phyloP scores from a whole-genome alignment of 2,329 filamentous ascomycete genomes.

The Fusarium concolor region DNA sequence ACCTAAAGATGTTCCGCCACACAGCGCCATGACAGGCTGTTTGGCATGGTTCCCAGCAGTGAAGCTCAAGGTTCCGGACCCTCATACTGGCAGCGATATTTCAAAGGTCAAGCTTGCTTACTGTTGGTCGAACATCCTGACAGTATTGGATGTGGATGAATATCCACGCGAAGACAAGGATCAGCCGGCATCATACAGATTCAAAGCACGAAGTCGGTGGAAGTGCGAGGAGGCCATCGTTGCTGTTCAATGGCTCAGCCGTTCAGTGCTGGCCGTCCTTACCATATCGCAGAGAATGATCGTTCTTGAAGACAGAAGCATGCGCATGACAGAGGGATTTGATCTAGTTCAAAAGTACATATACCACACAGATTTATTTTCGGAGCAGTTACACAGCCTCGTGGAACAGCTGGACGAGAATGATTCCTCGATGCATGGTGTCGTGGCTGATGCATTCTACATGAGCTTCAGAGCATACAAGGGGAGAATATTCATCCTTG shows the following conservation, averaged over 20 bases:
- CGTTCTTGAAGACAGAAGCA: constrained; percentile 87
- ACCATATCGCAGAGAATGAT: constrained; percentile 95
- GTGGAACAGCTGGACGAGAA: constrained; percentile 91
- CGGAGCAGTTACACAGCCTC: constrained; percentile 82
- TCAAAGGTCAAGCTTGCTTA: constrained; percentile 92
- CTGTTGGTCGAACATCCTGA: constrained; percentile 98
- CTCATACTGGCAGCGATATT: constrained; percentile 72
- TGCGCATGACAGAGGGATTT: constrained; percentile 94
- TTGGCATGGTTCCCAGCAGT: constrained; percentile 98
- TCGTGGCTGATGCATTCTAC: constrained; percentile 96
- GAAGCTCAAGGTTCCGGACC: constrained; percentile 82
- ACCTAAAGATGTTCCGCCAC: constrained; percentile 89
- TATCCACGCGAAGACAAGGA: constrained; percentile 75
- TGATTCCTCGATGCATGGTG: constrained; percentile 90
- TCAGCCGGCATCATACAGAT: constrained; percentile 81
- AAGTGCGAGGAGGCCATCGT: constrained; percentile 95
- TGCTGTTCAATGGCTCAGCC: constrained; percentile 94
- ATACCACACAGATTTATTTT: constrained; percentile 91
- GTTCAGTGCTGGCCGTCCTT: constrained; percentile 89
- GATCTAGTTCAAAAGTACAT: constrained; percentile 93
- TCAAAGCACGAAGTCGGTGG: constrained; percentile 88
- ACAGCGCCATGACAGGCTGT: constrained; percentile 93
- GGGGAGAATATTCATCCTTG: constrained; percentile 88
- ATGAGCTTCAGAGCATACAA: constrained; percentile 99
- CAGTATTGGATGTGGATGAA: constrained; percentile 88